Evolutionary conservation across 1,139 yeast genomes (phyloP).

Genomic region (Suhomyces anneliseae): DNA sequence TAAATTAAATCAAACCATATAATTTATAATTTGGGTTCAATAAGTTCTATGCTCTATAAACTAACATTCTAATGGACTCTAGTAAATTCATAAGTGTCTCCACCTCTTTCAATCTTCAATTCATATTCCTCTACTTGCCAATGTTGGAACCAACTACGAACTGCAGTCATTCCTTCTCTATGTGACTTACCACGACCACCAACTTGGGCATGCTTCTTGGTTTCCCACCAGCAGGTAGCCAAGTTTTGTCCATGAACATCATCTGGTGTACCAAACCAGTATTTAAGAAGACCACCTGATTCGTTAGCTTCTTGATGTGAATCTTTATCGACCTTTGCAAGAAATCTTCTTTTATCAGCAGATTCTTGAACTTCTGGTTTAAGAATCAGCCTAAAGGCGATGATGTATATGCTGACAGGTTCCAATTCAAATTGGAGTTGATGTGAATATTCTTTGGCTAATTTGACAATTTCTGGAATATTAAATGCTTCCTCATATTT

Average conservation of each 20-base stretch:
- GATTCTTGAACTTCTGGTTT: slow-evolving; percentile 24
- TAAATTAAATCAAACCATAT: too few relatives aligned
- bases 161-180: slow-evolving; percentile 27
- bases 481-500: slow-evolving; percentile 26
- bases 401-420: slow-evolving; percentile 23
- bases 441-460: slow-evolving; percentile 18
- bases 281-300: slow-evolving; percentile 33
- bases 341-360: slow-evolving; percentile 20
- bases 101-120: slow-evolving; percentile 12
- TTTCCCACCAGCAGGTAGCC: slow-evolving; percentile 39
- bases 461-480: slow-evolving; percentile 18
- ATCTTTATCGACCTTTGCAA: slow-evolving; percentile 25
- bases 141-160: slow-evolving; percentile 28
- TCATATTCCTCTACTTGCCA: slow-evolving; percentile 35
- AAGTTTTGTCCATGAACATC: slow-evolving; percentile 26
- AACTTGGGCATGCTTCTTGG: slow-evolving; percentile 21
- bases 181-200: slow-evolving; percentile 34
- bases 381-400: slow-evolving; percentile 31
- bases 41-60: too few relatives aligned
- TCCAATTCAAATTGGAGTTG: slow-evolving; percentile 14
- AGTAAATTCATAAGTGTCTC: neutral
- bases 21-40: too few relatives aligned
- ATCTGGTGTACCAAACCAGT: slow-evolving; percentile 36
- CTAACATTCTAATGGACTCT: neutral
- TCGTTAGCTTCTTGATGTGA: slow-evolving; percentile 32